These are phyloP conservation scores for Diaporthe humulicola DNA, from an alignment of 2,329 filamentous ascomycete species.

Conservation along the genomic window DNA sequence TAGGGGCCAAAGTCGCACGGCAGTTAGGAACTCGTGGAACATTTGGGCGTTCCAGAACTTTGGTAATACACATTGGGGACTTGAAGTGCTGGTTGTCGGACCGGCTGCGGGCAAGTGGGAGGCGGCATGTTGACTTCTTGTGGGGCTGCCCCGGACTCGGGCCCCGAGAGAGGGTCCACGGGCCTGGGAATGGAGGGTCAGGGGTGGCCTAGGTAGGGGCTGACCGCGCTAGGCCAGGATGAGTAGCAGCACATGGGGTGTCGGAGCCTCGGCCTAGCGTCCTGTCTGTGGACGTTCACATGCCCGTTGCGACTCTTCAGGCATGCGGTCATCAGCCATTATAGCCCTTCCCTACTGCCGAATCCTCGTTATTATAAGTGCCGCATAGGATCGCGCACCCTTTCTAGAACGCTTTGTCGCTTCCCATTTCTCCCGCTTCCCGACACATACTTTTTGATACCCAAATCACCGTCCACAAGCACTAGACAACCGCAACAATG, in stretches of 20 bases:
- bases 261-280: slow-evolving; percentile 36
- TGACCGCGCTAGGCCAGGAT: slow-evolving; percentile 31
- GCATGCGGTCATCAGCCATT: slow-evolving; percentile 31
- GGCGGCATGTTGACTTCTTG: not conserved
- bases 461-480: not conserved
- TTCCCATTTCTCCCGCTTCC: slow-evolving; percentile 3
- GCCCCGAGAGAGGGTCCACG: not conserved
- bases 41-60: slow-evolving; percentile 10
- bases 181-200: not conserved
- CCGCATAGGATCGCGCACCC: not conserved
- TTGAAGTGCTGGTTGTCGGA: not conserved
- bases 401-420: not conserved
- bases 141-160: slow-evolving; percentile 15
- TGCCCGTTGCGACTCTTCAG: slow-evolving; percentile 20
- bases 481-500: slow-evolving; percentile 63
- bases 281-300: slow-evolving; percentile 37
- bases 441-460: not conserved
- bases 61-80: not conserved
- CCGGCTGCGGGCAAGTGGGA: not conserved
- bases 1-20: not conserved
- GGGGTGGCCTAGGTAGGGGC: not conserved
- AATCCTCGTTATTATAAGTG: not conserved
- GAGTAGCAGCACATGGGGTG: slow-evolving; percentile 31
- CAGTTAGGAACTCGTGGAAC: slow-evolving; percentile 1
- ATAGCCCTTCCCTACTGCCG: slow-evolving; percentile 12